phyloP scores from a whole-genome alignment of 768 basidiomycete species.

The Rubroboletus satanas region DNA sequence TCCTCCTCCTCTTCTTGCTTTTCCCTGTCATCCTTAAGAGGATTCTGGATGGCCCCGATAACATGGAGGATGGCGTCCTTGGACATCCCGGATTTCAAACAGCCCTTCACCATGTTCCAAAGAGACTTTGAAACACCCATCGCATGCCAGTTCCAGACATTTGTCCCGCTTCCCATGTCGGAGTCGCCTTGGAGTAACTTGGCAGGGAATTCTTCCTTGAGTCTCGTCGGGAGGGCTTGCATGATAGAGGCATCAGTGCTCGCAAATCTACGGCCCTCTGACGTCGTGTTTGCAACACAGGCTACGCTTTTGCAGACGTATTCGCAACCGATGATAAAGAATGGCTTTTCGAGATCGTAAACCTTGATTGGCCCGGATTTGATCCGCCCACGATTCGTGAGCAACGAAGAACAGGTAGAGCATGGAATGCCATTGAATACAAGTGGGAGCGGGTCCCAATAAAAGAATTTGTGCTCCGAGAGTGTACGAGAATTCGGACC shows the following conservation, averaged over 20 bases:
- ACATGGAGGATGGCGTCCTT: slow-evolving; percentile 61
- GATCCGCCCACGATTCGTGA: slow-evolving; percentile 69
- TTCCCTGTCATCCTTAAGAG: slow-evolving; percentile 34
- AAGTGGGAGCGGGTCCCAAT: slow-evolving; percentile 82
- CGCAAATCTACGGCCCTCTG: slow-evolving; percentile 63
- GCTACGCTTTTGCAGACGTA: slow-evolving; percentile 57
- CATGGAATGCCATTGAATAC: slow-evolving; percentile 81
- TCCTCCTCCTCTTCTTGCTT: slow-evolving; percentile 33
- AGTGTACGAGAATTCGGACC: slow-evolving; percentile 62
- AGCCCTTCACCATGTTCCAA: slow-evolving; percentile 70
- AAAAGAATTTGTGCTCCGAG: slow-evolving; percentile 75
- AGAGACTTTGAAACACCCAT: slow-evolving; percentile 66
- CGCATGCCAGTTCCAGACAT: slow-evolving; percentile 76
- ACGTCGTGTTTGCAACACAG: slow-evolving; percentile 41
- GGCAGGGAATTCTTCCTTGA: slow-evolving; percentile 74
- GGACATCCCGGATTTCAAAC: slow-evolving; percentile 52
- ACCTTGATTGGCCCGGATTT: slow-evolving; percentile 71
- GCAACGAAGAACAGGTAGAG: slow-evolving; percentile 56
- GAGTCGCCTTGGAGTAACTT: slow-evolving; percentile 52
- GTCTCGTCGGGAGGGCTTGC: slow-evolving; percentile 59
- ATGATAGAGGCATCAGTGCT: slow-evolving; percentile 72
- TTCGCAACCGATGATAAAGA: slow-evolving; percentile 83
- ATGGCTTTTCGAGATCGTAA: slow-evolving; percentile 75
- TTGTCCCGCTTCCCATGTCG: slow-evolving; percentile 53
- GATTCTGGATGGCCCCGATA: slow-evolving; percentile 52